These are phyloP conservation scores for Cicer chorassanicum DNA, from an alignment of 306 rosid genomes.

Conservation along the genomic window DNA sequence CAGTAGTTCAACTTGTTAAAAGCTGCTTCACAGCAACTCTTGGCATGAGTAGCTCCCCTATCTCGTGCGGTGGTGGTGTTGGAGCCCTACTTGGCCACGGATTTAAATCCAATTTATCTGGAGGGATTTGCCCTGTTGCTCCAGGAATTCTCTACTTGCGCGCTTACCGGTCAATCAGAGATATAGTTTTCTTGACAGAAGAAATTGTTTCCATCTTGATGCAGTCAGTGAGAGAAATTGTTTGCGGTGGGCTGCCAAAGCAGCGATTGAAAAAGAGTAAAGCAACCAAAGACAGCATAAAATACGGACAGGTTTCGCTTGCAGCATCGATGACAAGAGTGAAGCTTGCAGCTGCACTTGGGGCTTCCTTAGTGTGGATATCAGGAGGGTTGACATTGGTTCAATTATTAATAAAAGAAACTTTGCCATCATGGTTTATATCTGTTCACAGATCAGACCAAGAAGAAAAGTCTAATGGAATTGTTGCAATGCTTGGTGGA, in stretches of 20 bases:
- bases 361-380: conserved; percentile 86
- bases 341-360: conserved; percentile 91
- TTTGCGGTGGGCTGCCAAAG: conserved; percentile 55
- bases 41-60: conserved; percentile 68
- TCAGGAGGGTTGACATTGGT: conserved; percentile 81
- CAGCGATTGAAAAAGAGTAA: conserved; percentile 56
- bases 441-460: conserved; percentile 69
- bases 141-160: conserved; percentile 94
- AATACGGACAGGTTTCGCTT: conserved; percentile 70
- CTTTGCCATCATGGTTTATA: conserved; percentile 94
- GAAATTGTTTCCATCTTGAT: conserved; percentile 79
- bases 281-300: conserved; percentile 54
- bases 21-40: conserved; percentile 95
- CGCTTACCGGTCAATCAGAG: conserved; percentile 69
- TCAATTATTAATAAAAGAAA: conserved; percentile 81
- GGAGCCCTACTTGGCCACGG: conserved; percentile 97
- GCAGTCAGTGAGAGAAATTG: conserved; percentile 78
- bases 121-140: conserved; percentile 85
- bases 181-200: conserved; percentile 70
- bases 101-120: conserved; percentile 71
- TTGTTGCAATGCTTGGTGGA: conserved; percentile 85
- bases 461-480: conserved; percentile 68
- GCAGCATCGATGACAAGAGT: conserved; percentile 75
- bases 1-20: conserved; percentile 82
- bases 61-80: conserved; percentile 76